Evolutionary conservation across 305 asterid species (phyloP).

Genomic region (Withania somnifera): DNA sequence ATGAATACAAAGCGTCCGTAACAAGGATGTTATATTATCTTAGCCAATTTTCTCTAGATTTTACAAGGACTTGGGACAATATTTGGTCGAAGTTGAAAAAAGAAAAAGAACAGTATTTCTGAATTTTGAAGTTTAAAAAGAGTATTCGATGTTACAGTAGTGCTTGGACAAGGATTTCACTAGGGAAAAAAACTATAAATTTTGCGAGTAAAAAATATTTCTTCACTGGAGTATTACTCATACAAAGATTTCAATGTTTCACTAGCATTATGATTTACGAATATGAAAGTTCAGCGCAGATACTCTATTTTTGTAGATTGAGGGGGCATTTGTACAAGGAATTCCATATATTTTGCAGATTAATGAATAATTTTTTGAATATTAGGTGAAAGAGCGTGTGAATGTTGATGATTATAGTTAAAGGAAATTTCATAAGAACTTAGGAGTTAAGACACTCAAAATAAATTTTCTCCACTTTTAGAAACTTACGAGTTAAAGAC

Average conservation of each 20-base stretch:
- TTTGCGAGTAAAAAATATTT: background rate
- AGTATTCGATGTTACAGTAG: background rate
- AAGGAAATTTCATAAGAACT: background rate
- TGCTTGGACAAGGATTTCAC: background rate
- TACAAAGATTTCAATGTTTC: background rate
- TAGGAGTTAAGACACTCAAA: background rate
- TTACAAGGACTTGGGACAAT: background rate
- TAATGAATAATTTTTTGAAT: background rate
- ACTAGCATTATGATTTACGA: background rate
- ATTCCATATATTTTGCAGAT: conserved; percentile 68
- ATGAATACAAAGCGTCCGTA: background rate
- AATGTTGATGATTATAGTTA: background rate
- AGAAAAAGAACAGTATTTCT: too few species aligned
- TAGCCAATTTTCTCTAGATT: too few species aligned
- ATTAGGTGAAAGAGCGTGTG: background rate
- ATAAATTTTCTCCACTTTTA: background rate
- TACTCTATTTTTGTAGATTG: conserved; percentile 36
- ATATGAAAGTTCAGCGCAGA: background rate
- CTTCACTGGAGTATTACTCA: background rate
- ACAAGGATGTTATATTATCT: background rate
- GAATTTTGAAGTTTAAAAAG: background rate
- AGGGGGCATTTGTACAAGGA: conserved; percentile 85
- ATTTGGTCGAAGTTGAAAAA: background rate
- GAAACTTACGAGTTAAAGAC: too few species aligned
- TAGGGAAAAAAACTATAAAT: too few species aligned